These are phyloP conservation scores for Dalbergia cochinchinensis DNA, from an alignment of 306 rosid genomes.

Conservation along the genomic window DNA sequence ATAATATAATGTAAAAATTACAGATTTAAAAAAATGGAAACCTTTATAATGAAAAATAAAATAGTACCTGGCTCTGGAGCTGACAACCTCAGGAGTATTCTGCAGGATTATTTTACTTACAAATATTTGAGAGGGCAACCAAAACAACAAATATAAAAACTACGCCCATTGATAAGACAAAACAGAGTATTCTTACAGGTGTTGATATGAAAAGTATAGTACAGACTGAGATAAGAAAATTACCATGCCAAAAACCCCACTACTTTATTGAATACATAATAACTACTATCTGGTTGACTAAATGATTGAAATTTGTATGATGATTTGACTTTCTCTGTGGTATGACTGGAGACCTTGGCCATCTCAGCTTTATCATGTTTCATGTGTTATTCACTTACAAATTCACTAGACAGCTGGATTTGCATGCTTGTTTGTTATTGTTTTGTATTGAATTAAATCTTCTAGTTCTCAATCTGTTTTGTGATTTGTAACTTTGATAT, in stretches of 20 bases:
- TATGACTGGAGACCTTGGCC: background rate
- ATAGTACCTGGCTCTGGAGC: no score
- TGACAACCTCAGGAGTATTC: no score
- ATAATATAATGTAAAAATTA: no score
- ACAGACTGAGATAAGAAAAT: slow-evolving; percentile 3
- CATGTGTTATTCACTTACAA: slow-evolving; percentile 1
- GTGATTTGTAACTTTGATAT: slow-evolving; percentile 20
- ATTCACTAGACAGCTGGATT: background rate
- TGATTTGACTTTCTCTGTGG: background rate
- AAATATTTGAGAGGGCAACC: no score
- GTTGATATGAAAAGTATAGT: slow-evolving; percentile 11
- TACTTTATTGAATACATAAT: slow-evolving; percentile 5
- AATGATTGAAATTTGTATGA: background rate
- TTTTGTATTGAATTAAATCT: slow-evolving; percentile 22
- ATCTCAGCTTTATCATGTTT: slow-evolving; percentile 27
- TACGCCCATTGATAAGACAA: background rate
- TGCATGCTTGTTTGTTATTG: slow-evolving; percentile 19
- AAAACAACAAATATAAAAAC: background rate
- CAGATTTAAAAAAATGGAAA: no score
- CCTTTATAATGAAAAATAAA: no score
- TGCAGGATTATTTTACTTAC: no score
- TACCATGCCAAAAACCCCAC: background rate
- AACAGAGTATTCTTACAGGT: slow-evolving; percentile 3
- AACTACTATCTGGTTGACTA: slow-evolving; percentile 9
- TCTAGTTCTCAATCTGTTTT: slow-evolving; percentile 17